Evolutionary conservation across 2,329 filamentous ascomycete species (phyloP).

Genomic region (Ceratocystis smalleyi): DNA sequence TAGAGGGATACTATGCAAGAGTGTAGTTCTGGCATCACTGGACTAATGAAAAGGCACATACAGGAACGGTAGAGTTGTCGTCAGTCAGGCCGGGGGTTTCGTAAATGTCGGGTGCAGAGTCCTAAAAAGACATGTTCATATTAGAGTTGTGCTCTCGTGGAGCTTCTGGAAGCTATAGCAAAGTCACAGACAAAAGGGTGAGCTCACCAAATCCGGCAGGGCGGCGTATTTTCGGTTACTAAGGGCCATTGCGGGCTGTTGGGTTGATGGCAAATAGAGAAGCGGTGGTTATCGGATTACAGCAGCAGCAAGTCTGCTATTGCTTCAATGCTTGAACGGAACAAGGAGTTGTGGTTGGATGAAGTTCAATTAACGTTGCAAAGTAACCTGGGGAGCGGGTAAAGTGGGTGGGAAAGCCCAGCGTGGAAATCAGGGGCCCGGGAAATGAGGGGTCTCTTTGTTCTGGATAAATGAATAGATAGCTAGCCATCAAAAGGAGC

Average conservation of each 20-base stretch:
- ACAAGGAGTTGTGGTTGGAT: not conserved
- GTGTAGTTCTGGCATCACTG: not conserved
- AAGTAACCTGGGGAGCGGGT: not conserved
- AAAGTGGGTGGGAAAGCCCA: not conserved
- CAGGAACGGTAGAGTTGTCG: slow-evolving; percentile 71
- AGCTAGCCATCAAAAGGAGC: not conserved
- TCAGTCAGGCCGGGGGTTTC: slow-evolving; percentile 89
- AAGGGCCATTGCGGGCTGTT: slow-evolving; percentile 42
- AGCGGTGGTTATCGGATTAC: not conserved
- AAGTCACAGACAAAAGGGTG: slow-evolving; percentile 13
- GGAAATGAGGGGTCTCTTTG: not conserved
- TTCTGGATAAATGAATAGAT: not conserved
- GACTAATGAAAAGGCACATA: slow-evolving; percentile 28
- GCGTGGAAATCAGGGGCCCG: not conserved
- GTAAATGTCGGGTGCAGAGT: slow-evolving; percentile 87
- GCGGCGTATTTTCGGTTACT: slow-evolving; percentile 72
- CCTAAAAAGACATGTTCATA: slow-evolving; percentile 34
- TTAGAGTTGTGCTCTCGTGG: slow-evolving; percentile 18
- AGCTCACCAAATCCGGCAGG: slow-evolving; percentile 57
- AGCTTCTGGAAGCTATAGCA: slow-evolving; percentile 10
- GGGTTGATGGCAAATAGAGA: not conserved
- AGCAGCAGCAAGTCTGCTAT: not conserved
- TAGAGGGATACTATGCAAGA: not conserved
- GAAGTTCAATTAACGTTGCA: not conserved
- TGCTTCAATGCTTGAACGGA: not conserved